Percentiles rank a stretch among this genome's conserved stretches.
phyloP scores from a whole-genome alignment of 768 basidiomycete genomes.

The Tylopilus cervinicoccineus region DNA sequence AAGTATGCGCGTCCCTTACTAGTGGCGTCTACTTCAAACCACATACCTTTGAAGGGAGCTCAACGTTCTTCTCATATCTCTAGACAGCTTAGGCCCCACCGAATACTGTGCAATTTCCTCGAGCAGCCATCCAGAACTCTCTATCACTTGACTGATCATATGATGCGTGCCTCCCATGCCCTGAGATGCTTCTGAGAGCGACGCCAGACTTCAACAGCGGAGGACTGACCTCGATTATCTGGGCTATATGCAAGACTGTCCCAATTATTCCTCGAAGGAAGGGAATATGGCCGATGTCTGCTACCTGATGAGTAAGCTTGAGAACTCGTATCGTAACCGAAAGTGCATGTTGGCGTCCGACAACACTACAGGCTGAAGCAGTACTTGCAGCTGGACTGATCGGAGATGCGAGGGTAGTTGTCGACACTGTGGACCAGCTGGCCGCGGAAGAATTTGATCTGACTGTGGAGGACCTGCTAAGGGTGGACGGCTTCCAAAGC shows the following conservation, averaged over 20 bases:
- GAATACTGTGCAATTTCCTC: conserved; percentile 5
- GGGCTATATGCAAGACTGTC: conserved; percentile 6
- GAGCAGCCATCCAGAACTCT: conserved; percentile 13
- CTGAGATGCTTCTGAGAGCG: conserved; percentile 1
- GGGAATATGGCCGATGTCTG: conserved; percentile 1
- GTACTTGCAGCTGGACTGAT: neutral
- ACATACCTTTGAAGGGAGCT: conserved; percentile 6
- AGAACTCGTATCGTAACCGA: conserved; percentile 4
- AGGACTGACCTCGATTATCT: conserved; percentile 6
- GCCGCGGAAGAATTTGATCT: neutral
- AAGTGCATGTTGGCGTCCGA: neutral
- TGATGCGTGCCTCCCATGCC: conserved; percentile 13
- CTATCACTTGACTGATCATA: conserved; percentile 9
- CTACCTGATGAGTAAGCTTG: conserved; percentile 2
- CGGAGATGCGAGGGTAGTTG: neutral
- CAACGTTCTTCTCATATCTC: conserved; percentile 3
- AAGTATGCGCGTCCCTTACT: neutral
- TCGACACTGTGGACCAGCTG: neutral
- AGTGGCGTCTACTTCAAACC: no score
- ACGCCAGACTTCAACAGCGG: neutral
- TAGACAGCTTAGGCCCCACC: neutral
- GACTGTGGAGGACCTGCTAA: neutral
- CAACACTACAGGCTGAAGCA: conserved; percentile 1
- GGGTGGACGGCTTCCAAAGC: neutral
- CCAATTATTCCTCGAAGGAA: conserved; percentile 9